Conservation (phyloP, 2,329 filamentous ascomycete species). For the Aspergillus ochraceoroseus region DNA sequence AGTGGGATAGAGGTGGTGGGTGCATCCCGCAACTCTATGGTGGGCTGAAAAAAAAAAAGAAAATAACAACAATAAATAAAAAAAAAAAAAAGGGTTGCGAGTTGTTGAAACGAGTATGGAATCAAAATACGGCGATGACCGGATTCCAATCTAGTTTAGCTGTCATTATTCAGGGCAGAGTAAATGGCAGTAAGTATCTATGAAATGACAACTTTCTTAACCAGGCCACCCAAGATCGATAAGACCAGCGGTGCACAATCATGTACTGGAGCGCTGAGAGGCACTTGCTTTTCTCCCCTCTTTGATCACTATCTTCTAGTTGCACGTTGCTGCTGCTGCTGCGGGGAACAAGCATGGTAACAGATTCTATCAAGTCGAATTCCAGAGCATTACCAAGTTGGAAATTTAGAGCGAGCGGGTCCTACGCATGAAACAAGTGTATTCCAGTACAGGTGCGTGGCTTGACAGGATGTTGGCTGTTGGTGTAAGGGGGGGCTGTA, state of each 20-base stretch:
- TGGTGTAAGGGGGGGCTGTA: conserved; percentile 9
- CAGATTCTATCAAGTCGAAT: too few species aligned
- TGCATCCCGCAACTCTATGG: conserved; percentile 5
- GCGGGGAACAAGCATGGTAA: conserved; percentile 7
- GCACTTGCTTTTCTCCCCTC: not conserved
- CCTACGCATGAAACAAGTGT: conserved; percentile 15
- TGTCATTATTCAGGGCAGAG: not conserved
- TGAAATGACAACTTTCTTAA: too few species aligned
- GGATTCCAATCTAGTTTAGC: conserved; percentile 8
- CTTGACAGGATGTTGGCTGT: conserved; percentile 6
- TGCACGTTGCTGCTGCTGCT: conserved; percentile 6
- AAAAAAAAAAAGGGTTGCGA: too few species aligned
- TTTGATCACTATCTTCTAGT: conserved; percentile 9
- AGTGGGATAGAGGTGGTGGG: too few species aligned
- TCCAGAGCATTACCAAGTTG: conserved; percentile 1
- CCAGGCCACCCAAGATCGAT: conserved; percentile 8
- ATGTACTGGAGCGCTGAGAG: conserved; percentile 8
- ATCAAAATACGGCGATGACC: conserved; percentile 6
- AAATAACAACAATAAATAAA: too few species aligned
- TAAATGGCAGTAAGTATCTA: too few species aligned
- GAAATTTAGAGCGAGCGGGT: conserved; percentile 14
- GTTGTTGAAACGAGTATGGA: too few species aligned
- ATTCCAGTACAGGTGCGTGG: conserved; percentile 8
- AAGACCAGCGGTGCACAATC: conserved; percentile 3
- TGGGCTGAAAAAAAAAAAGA: conserved; percentile 7